Conservation (phyloP, 2,329 filamentous ascomycete genomes). For the Venturia effusa region DNA sequence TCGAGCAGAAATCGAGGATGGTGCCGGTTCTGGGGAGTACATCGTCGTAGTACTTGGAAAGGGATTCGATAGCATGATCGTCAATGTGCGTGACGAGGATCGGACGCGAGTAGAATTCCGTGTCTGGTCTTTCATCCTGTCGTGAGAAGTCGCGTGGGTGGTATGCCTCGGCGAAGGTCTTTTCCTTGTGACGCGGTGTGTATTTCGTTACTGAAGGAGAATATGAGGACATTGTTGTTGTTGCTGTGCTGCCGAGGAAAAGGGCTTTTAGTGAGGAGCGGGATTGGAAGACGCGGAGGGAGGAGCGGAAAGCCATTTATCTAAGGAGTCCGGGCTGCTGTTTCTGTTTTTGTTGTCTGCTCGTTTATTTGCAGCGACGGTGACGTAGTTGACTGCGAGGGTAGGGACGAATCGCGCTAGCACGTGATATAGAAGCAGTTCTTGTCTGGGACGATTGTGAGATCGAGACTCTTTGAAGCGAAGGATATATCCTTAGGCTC, state of each 20-base stretch:
- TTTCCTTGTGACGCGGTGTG: background rate
- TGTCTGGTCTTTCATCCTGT: conserved; percentile 26
- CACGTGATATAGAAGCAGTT: too few species aligned
- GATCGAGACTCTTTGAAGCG: too few species aligned
- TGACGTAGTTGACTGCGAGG: too few species aligned
- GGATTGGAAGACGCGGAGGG: background rate
- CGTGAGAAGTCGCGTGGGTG: conserved; percentile 26
- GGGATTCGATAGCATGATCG: conserved; percentile 33
- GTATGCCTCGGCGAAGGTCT: background rate
- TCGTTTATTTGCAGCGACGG: too few species aligned
- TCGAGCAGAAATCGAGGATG: conserved; percentile 40
- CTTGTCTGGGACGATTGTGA: too few species aligned
- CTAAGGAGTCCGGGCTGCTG: background rate
- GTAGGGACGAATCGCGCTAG: too few species aligned
- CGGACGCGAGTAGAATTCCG: conserved; percentile 30
- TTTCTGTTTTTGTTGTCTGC: too few species aligned
- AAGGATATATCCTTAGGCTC: too few species aligned
- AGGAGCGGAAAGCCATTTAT: background rate
- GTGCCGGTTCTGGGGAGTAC: conserved; percentile 29
- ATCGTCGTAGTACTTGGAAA: conserved; percentile 36
- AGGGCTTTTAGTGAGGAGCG: background rate
- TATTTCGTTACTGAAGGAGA: background rate
- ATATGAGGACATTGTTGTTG: background rate
- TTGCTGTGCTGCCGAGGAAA: background rate
- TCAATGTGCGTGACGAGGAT: conserved; percentile 46